Evolutionary conservation across 768 basidiomycete genomes (phyloP).

Genomic region (Tricholoma matsutake): DNA sequence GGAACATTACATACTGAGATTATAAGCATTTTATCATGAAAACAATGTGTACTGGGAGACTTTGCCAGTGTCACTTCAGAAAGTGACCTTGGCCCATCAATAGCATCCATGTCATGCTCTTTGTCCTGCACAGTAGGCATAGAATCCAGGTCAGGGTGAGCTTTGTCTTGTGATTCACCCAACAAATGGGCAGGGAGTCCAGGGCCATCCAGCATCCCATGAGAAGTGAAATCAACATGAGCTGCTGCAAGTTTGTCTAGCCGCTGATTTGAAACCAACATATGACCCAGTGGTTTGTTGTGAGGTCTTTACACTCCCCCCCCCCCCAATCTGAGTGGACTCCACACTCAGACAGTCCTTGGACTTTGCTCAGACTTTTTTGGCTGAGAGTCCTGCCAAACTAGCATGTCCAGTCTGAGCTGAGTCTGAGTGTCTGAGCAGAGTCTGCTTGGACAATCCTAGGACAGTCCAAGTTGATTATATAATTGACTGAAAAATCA

Average conservation of each 20-base stretch:
- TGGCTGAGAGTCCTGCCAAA: no score
- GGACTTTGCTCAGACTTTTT: no score
- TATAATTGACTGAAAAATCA: no score
- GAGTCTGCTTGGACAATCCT: no score
- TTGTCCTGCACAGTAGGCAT: not conserved
- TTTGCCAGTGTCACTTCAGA: not conserved
- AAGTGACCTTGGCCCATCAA: not conserved
- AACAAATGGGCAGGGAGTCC: not conserved
- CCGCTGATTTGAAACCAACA: not conserved
- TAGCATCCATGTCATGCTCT: not conserved
- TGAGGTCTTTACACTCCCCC: no score
- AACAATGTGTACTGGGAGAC: not conserved
- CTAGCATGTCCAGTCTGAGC: no score
- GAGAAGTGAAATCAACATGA: no score
- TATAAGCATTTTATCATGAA: not conserved
- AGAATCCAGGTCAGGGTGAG: not conserved
- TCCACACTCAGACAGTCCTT: no score
- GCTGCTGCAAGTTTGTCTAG: not conserved
- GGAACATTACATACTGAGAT: conserved; percentile 8
- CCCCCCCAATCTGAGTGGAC: no score
- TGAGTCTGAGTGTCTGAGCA: no score
- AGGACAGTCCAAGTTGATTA: no score
- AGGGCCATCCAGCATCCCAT: no score
- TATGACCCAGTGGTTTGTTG: not conserved
- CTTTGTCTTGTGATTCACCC: not conserved